These are phyloP conservation scores for Carex kokanica DNA, from an alignment of 176 grass and related monocot genomes.

Conservation along the genomic window DNA sequence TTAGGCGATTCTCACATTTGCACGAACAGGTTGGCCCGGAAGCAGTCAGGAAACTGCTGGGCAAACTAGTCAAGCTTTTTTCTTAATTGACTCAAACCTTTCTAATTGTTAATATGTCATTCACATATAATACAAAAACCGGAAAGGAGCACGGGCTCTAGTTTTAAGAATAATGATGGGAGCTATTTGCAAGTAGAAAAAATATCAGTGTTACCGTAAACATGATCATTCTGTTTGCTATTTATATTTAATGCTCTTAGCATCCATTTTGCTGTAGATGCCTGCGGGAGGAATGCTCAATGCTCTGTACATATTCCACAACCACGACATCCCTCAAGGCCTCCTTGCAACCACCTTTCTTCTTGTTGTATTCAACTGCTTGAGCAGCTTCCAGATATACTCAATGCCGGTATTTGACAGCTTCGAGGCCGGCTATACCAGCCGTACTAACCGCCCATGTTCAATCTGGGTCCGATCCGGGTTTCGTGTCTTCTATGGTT, in stretches of 20 bases:
- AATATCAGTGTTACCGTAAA: not conserved
- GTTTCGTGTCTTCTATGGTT: constrained; percentile 86
- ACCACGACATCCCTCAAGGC: constrained; percentile 58
- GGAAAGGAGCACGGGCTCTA: not conserved
- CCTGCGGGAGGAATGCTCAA: constrained; percentile 78
- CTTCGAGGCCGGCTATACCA: constrained; percentile 87
- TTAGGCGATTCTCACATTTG: too few relatives aligned
- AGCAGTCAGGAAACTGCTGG: too few relatives aligned
- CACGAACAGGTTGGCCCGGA: too few relatives aligned
- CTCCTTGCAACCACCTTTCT: constrained; percentile 72
- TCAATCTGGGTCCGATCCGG: constrained; percentile 75
- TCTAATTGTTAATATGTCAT: not conserved
- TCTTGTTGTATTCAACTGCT: constrained; percentile 90
- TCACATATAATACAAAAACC: not conserved
- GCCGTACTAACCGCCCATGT: constrained; percentile 88
- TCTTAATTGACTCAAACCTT: too few relatives aligned
- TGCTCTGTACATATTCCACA: constrained; percentile 80
- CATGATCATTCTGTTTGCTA: not conserved
- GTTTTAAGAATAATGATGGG: not conserved
- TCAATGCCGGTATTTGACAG: constrained; percentile 97
- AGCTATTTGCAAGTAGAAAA: not conserved
- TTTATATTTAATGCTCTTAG: constrained; percentile 19
- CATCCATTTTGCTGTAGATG: constrained; percentile 45
- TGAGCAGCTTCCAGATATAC: constrained; percentile 99
- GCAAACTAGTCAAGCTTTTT: too few relatives aligned